Percentiles rank a stretch among this genome's conserved stretches.
Evolutionary conservation across 1,284 basidiomycete genomes (phyloP).

Genomic region (Pseudozyma pruni): DNA sequence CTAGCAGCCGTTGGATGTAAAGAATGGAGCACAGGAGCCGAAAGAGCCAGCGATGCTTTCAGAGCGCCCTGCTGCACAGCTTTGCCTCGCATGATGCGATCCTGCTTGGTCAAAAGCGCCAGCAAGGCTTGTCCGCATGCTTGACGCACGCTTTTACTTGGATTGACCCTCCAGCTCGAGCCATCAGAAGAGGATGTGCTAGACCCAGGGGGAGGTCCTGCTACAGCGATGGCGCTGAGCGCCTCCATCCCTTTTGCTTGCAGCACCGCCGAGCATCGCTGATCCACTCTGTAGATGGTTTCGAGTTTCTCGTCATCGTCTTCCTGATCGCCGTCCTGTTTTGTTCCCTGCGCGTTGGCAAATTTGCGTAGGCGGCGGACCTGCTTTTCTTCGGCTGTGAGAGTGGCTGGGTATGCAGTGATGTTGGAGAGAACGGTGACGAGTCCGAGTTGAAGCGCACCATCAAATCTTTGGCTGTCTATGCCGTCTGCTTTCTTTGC

Average conservation of each 20-base stretch:
- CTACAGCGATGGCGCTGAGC: slow-evolving; percentile 36
- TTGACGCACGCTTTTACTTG: slow-evolving; percentile 20
- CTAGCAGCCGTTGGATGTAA: not conserved
- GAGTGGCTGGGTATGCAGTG: slow-evolving; percentile 41
- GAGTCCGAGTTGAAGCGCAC: slow-evolving; percentile 53
- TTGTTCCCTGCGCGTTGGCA: slow-evolving; percentile 37
- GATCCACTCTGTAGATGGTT: slow-evolving; percentile 9
- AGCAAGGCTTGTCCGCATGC: slow-evolving; percentile 30
- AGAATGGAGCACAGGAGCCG: slow-evolving; percentile 23
- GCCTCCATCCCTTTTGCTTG: slow-evolving; percentile 46
- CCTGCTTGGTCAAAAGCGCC: slow-evolving; percentile 69
- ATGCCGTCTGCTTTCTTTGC: not conserved
- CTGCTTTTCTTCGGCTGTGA: slow-evolving; percentile 53
- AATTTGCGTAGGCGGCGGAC: slow-evolving; percentile 52
- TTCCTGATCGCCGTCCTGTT: slow-evolving; percentile 7
- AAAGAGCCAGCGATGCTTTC: slow-evolving; percentile 76
- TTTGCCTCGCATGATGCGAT: slow-evolving; percentile 79
- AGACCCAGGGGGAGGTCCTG: slow-evolving; percentile 13
- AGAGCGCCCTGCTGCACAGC: slow-evolving; percentile 86
- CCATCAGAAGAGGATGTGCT: not conserved
- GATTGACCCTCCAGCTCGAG: slow-evolving; percentile 26
- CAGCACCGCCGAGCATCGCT: slow-evolving; percentile 43
- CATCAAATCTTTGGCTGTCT: slow-evolving; percentile 31
- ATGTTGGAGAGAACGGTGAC: slow-evolving; percentile 50
- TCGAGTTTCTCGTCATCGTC: slow-evolving; percentile 38